phyloP scores from a whole-genome alignment of 768 basidiomycete genomes.

The Antrodiella citrinella region DNA sequence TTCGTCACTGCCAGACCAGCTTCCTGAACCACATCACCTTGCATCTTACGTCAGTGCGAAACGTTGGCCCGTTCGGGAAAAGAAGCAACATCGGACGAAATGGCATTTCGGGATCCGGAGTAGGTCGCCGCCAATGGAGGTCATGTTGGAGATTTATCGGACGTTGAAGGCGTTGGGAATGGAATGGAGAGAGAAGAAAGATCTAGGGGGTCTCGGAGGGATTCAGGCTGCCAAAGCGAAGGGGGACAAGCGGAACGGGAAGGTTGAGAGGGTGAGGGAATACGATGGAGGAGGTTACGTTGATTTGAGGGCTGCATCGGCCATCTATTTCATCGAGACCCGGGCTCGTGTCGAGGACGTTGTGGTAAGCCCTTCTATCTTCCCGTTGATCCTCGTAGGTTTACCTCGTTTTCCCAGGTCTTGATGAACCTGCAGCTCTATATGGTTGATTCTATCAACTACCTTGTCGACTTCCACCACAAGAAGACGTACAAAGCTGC shows the following conservation, averaged over 20 bases:
- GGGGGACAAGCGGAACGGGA: conserved; percentile 23
- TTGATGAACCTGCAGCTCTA: conserved; percentile 98
- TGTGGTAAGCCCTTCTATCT: conserved; percentile 51
- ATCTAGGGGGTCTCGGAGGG: conserved; percentile 64
- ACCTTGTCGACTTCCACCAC: conserved; percentile 97
- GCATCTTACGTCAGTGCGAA: conserved; percentile 56
- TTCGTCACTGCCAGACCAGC: conserved; percentile 65
- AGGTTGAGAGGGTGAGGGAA: conserved; percentile 55
- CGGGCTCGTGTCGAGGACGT: conserved; percentile 84
- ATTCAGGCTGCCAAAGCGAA: conserved; percentile 14
- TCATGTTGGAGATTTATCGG: conserved; percentile 97
- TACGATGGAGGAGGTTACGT: conserved; percentile 52
- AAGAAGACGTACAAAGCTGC: conserved; percentile 87
- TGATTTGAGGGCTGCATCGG: conserved; percentile 57
- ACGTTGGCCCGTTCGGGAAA: conserved; percentile 40
- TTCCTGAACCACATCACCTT: conserved; percentile 62
- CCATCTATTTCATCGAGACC: conserved; percentile 92
- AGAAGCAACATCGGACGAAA: conserved; percentile 73
- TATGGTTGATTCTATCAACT: conserved; percentile 92
- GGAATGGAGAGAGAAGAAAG: conserved; percentile 95
- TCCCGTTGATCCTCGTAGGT: neutral
- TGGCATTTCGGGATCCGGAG: conserved; percentile 99
- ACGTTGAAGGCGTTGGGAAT: conserved; percentile 85
- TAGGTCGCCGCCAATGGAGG: conserved; percentile 94
- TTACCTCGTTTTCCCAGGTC: conserved; percentile 40